phyloP scores from a whole-genome alignment of 257 asterid species.

The Solanum clarkiae region DNA sequence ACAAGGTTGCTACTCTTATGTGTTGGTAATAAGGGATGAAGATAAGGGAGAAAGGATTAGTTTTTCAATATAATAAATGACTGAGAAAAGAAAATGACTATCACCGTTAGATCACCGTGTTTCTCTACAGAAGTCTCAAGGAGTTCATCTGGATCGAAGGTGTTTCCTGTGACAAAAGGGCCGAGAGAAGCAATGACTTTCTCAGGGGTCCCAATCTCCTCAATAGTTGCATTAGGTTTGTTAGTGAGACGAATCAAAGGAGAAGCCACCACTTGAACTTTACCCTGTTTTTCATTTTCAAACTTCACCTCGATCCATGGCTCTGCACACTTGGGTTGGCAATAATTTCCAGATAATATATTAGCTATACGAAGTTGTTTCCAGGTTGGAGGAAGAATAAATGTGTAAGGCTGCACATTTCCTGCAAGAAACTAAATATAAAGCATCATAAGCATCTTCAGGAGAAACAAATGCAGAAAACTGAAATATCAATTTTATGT shows the following conservation, averaged over 20 bases:
- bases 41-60: not conserved
- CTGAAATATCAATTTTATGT: not conserved
- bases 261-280: conserved; percentile 85
- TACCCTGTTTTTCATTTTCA: conserved; percentile 79
- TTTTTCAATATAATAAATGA: not conserved
- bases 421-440: conserved; percentile 87
- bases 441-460: conserved; percentile 55
- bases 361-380: conserved; percentile 83
- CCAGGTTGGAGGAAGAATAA: conserved; percentile 91
- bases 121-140: conserved; percentile 62
- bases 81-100: not conserved
- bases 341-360: conserved; percentile 88
- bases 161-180: conserved; percentile 90
- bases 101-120: conserved; percentile 79
- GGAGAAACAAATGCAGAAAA: not conserved
- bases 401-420: conserved; percentile 94
- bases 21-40: not conserved
- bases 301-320: conserved; percentile 97
- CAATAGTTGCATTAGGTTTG: conserved; percentile 85
- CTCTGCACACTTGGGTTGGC: conserved; percentile 99
- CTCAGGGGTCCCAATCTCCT: conserved; percentile 88
- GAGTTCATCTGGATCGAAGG: conserved; percentile 82
- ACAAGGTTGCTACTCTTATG: not conserved
- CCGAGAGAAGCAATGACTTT: conserved; percentile 92
- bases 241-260: conserved; percentile 87